These are phyloP conservation scores for Cochlearia excelsa DNA, from an alignment of 345 rosid species.

Conservation along the genomic window DNA sequence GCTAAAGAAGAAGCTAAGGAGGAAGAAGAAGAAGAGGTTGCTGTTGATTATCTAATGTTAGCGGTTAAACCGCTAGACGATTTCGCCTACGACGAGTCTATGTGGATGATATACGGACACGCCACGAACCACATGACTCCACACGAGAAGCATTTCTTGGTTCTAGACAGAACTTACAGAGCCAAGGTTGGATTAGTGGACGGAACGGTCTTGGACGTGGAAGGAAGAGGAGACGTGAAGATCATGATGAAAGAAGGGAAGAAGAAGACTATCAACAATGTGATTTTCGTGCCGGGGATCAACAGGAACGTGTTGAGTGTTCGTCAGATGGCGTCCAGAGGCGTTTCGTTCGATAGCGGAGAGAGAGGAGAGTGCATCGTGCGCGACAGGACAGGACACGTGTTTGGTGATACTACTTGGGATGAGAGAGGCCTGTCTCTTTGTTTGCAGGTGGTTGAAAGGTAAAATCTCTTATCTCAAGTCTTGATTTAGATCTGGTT, in stretches of 20 bases:
- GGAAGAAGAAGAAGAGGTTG: not conserved
- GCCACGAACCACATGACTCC: slow-evolving; percentile 26
- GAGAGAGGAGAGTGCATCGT: slow-evolving; percentile 19
- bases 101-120: slow-evolving; percentile 23
- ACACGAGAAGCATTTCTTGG: slow-evolving; percentile 16
- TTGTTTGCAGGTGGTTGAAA: slow-evolving; percentile 26
- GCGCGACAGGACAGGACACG: slow-evolving; percentile 11
- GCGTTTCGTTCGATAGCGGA: slow-evolving; percentile 1
- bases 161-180: slow-evolving; percentile 14
- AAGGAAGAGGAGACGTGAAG: slow-evolving; percentile 24
- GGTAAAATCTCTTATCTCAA: not conserved
- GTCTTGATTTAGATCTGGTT: not conserved
- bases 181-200: slow-evolving; percentile 27
- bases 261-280: slow-evolving; percentile 27
- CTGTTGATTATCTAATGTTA: slow-evolving; percentile 7
- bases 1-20: not conserved
- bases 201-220: slow-evolving; percentile 7
- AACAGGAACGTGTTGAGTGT: slow-evolving; percentile 31
- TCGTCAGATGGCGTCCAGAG: slow-evolving; percentile 19
- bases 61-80: not conserved
- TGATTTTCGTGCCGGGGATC: slow-evolving; percentile 24
- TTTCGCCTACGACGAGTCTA: slow-evolving; percentile 16
- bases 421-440: slow-evolving; percentile 22
- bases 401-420: slow-evolving; percentile 22
- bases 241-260: slow-evolving; percentile 25